phyloP scores from a whole-genome alignment of 129 eudicot species.

The Artemisia argyi region DNA sequence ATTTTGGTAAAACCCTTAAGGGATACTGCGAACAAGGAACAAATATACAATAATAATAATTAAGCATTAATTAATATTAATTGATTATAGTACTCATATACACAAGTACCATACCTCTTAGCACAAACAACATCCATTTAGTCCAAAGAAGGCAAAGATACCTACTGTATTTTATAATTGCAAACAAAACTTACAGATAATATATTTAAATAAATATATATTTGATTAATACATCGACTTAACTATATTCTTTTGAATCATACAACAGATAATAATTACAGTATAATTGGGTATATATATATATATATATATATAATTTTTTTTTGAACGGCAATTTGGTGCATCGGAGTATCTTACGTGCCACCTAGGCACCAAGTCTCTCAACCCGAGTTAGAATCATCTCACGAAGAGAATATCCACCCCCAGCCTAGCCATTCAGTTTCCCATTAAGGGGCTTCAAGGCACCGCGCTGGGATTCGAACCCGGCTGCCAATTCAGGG shows the following conservation, averaged over 20 bases:
- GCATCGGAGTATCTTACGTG: too few species aligned
- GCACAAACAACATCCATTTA: slow-evolving; percentile 8
- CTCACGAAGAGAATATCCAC: too few species aligned
- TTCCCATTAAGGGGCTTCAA: too few species aligned
- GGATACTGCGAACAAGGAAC: slow-evolving; percentile 9
- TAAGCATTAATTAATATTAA: not conserved
- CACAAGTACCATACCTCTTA: not conserved
- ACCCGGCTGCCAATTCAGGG: too few species aligned
- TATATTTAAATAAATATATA: not conserved
- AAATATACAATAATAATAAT: not conserved
- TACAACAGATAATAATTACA: not conserved
- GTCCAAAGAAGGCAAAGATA: slow-evolving; percentile 22
- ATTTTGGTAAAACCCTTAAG: slow-evolving; percentile 21
- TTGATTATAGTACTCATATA: slow-evolving; percentile 8
- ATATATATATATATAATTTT: too few species aligned
- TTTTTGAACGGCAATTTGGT: too few species aligned
- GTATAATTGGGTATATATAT: too few species aligned
- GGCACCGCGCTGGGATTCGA: too few species aligned
- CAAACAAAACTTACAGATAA: slow-evolving; percentile 17
- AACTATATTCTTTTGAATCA: slow-evolving; percentile 5
- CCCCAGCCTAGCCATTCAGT: too few species aligned
- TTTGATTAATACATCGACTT: not conserved
- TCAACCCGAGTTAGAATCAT: too few species aligned
- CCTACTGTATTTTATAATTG: slow-evolving; percentile 6
- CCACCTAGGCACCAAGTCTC: too few species aligned